Evolutionary conservation across 345 rosid species (phyloP).

Genomic region (Lenwebbia sp.): DNA sequence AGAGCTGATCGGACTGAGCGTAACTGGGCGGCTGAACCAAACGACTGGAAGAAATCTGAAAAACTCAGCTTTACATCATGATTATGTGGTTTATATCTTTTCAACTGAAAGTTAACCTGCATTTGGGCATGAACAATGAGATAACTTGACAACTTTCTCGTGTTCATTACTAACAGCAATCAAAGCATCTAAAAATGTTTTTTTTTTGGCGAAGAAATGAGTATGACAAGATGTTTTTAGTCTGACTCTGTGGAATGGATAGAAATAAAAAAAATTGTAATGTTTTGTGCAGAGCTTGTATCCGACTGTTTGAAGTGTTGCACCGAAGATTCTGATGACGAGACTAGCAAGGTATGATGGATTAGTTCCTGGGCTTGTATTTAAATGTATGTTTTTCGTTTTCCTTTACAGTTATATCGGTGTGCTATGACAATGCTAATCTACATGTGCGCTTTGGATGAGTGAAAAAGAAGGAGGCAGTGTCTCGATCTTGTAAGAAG

Average conservation of each 20-base stretch:
- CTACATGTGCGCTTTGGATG: neutral
- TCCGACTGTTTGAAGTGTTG: slow-evolving; percentile 95
- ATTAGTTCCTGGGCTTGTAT: neutral
- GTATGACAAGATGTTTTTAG: neutral
- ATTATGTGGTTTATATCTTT: neutral
- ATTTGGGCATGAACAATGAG: neutral
- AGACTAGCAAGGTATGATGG: slow-evolving; percentile 62
- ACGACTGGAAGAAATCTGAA: neutral
- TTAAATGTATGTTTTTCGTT: neutral
- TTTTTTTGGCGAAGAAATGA: neutral
- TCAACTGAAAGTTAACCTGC: neutral
- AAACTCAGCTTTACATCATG: neutral
- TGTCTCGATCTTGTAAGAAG: neutral
- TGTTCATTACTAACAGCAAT: neutral
- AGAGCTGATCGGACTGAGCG: neutral
- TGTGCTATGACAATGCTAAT: neutral
- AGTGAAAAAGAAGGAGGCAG: neutral
- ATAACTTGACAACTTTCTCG: neutral
- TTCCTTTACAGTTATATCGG: neutral
- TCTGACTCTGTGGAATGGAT: neutral
- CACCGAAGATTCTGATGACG: slow-evolving; percentile 88
- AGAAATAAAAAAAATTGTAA: slow-evolving; percentile 4
- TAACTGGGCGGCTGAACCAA: neutral
- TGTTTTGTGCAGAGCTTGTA: slow-evolving; percentile 55
- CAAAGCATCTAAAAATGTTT: neutral